Evolutionary conservation across 2,329 filamentous ascomycete genomes (phyloP).

Genomic region (Rhynchosporium graminicola): DNA sequence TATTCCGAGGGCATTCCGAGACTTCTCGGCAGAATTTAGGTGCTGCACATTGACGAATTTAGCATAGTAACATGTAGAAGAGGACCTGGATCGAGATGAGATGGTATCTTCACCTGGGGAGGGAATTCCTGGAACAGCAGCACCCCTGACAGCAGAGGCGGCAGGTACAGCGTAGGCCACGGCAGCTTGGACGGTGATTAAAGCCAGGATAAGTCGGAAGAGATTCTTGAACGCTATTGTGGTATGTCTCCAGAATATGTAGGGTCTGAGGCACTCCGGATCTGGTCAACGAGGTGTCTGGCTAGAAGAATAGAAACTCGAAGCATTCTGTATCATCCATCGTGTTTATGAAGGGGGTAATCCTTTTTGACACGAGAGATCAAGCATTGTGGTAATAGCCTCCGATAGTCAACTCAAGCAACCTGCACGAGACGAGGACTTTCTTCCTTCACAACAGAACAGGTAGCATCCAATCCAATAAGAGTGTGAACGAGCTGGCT

Average conservation of each 20-base stretch:
- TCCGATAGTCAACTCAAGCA: background rate
- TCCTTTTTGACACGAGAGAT: background rate
- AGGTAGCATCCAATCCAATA: background rate
- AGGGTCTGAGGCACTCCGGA: background rate
- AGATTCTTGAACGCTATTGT: background rate
- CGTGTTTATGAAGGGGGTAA: background rate
- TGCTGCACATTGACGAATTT: background rate
- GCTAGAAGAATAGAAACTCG: background rate
- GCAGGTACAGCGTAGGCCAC: background rate
- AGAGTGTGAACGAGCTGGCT: background rate
- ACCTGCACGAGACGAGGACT: background rate
- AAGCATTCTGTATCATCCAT: background rate
- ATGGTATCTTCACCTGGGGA: background rate
- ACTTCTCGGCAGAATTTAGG: conserved; percentile 8
- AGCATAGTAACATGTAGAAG: background rate
- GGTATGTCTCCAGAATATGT: background rate
- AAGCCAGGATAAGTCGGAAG: background rate
- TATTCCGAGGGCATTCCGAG: conserved; percentile 2
- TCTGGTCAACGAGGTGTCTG: background rate
- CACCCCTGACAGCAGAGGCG: background rate
- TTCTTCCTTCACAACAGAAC: background rate
- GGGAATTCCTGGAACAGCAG: background rate
- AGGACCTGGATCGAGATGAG: background rate
- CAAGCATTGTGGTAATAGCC: background rate
- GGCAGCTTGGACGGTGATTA: background rate